Conservation (phyloP, 139 green algal genomes). For the Chlorella sorokiniana region DNA sequence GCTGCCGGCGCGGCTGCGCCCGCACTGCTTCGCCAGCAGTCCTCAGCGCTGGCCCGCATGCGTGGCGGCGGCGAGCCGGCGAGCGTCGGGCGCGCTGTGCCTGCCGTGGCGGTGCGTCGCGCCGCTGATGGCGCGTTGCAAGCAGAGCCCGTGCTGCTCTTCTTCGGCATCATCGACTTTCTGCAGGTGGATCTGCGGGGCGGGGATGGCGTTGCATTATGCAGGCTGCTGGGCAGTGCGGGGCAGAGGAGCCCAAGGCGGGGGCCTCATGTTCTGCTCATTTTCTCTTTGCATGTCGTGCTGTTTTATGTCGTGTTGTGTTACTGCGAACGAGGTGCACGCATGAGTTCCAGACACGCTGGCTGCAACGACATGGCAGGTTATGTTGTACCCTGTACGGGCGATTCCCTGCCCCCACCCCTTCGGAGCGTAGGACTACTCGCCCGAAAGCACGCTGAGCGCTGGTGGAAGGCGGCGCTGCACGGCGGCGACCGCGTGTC, state of each 20-base stretch:
- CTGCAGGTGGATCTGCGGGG: conserved; percentile 18
- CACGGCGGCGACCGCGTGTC: conserved; percentile 58
- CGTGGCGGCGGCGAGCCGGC: background rate
- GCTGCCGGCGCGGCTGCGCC: background rate
- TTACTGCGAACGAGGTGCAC: conserved; percentile 82
- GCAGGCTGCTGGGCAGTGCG: background rate
- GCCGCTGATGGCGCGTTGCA: background rate
- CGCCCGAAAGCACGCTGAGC: no score
- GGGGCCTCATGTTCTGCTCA: no score
- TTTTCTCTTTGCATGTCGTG: no score
- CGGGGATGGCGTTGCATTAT: background rate
- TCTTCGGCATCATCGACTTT: conserved; percentile 36
- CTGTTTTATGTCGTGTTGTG: no score
- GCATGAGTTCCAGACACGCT: no score
- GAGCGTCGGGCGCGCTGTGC: conserved; percentile 11
- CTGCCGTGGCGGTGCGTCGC: conserved; percentile 28
- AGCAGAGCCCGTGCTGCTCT: conserved; percentile 64
- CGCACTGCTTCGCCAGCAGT: no score
- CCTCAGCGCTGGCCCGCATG: conserved; percentile 4
- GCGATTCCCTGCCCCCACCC: no score
- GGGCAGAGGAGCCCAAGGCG: no score
- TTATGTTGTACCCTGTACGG: no score
- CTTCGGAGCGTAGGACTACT: no score
- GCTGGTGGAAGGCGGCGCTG: conserved; percentile 62
- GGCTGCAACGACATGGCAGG: no score